These are phyloP conservation scores for Marasmius sp. DNA, from an alignment of 1,284 basidiomycete genomes.

Conservation along the genomic window DNA sequence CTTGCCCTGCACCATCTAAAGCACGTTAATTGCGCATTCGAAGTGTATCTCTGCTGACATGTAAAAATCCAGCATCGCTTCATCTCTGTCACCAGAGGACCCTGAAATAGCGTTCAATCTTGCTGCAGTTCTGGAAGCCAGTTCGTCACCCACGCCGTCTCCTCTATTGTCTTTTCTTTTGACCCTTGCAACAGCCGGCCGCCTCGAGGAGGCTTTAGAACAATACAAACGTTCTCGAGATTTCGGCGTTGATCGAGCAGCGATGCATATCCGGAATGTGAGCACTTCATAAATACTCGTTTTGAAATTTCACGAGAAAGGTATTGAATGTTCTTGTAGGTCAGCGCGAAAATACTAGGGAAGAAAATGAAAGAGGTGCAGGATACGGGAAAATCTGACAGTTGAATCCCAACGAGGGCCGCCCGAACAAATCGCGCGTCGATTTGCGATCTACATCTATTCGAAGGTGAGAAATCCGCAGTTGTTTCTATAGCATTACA, in stretches of 20 bases:
- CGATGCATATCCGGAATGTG: slow-evolving; percentile 85
- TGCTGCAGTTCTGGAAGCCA: slow-evolving; percentile 87
- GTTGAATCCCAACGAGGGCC: neutral
- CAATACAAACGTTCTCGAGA: slow-evolving; percentile 81
- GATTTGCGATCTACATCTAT: neutral
- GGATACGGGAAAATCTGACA: slow-evolving; percentile 37
- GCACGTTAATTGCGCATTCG: slow-evolving; percentile 42
- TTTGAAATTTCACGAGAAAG: too few species aligned
- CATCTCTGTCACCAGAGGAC: slow-evolving; percentile 86
- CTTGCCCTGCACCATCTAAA: slow-evolving; percentile 87
- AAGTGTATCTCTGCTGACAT: slow-evolving; percentile 2
- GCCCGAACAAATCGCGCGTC: neutral
- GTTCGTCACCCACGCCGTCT: slow-evolving; percentile 44
- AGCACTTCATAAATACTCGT: slow-evolving; percentile 22
- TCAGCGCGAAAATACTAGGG: slow-evolving; percentile 80
- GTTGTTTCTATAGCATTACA: neutral
- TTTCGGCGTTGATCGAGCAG: slow-evolving; percentile 81
- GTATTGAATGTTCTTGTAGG: slow-evolving; percentile 36
- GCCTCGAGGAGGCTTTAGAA: slow-evolving; percentile 77
- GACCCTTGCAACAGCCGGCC: slow-evolving; percentile 55
- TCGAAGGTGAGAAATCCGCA: neutral
- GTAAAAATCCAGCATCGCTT: slow-evolving; percentile 64
- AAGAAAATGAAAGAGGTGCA: slow-evolving; percentile 55
- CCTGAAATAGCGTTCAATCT: slow-evolving; percentile 95
- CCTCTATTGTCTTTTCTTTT: slow-evolving; percentile 27